Percentiles rank a stretch among this genome's conserved stretches.
Evolutionary conservation across 176 grass and related monocot species (phyloP).

Genomic region (Rhipidocladum racemiflorum): DNA sequence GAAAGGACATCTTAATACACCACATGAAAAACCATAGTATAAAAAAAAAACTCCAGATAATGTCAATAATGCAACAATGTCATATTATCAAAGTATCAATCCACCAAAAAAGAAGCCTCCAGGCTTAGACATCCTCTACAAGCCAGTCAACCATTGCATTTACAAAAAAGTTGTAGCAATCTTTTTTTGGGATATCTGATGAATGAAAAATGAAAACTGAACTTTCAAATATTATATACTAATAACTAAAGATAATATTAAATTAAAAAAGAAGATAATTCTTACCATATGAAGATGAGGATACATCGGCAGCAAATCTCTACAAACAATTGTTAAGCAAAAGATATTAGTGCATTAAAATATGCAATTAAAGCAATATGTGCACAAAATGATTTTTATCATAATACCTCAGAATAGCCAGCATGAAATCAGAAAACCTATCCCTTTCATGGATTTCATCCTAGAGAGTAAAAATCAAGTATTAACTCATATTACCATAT

Average conservation of each 20-base stretch:
- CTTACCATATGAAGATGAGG: conserved; percentile 80
- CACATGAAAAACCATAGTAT: not conserved
- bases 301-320: conserved; percentile 78
- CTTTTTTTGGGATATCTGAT: not conserved
- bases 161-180: conserved; percentile 10
- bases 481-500: conserved; percentile 22
- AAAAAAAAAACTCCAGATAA: not conserved
- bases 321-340: conserved; percentile 35
- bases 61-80: not conserved
- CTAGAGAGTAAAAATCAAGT: conserved; percentile 34
- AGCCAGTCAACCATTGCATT: not conserved
- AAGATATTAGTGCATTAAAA: conserved; percentile 31
- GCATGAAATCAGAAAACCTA: conserved; percentile 97
- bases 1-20: not conserved
- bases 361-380: conserved; percentile 14
- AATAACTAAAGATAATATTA: not conserved
- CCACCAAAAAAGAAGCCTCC: not conserved
- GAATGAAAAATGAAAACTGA: conserved; percentile 23
- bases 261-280: conserved; percentile 30
- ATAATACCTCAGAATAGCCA: conserved; percentile 87
- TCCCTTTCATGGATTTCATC: conserved; percentile 99
- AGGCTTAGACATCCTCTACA: not conserved
- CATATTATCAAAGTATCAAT: not conserved
- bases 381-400: not conserved
- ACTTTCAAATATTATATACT: not conserved